phyloP scores from a whole-genome alignment of 371 early-diverging fungal genomes.

The Mortierella sp. region DNA sequence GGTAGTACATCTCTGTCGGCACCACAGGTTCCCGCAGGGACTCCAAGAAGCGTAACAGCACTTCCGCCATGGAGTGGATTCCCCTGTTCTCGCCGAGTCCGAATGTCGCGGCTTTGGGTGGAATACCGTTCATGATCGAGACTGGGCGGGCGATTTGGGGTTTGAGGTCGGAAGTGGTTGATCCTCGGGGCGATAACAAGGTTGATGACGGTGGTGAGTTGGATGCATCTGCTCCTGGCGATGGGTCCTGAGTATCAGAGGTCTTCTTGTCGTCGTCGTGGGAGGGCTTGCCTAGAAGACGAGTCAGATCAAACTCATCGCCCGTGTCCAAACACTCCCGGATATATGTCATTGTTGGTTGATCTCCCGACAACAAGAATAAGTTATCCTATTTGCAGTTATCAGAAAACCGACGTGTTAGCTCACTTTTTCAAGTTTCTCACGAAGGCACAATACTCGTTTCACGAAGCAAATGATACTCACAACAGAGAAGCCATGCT shows the following conservation, averaged over 20 bases:
- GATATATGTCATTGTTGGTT: conserved; percentile 73
- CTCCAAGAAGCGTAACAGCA: conserved; percentile 79
- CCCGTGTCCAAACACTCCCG: conserved; percentile 89
- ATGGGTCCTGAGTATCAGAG: neutral
- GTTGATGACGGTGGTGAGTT: neutral
- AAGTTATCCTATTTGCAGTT: conserved; percentile 64
- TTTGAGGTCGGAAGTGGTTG: conserved; percentile 28
- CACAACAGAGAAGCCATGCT: conserved; percentile 72
- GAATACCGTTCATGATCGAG: conserved; percentile 53
- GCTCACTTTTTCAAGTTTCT: too few relatives aligned
- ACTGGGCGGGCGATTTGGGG: conserved; percentile 53
- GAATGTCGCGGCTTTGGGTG: conserved; percentile 49
- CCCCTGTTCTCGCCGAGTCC: conserved; percentile 64
- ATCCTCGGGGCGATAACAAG: conserved; percentile 45
- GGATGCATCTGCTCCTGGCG: conserved; percentile 1
- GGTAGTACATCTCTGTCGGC: conserved; percentile 70
- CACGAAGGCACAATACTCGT: neutral
- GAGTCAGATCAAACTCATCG: conserved; percentile 73
- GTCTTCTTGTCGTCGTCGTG: conserved; percentile 4
- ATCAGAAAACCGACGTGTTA: neutral
- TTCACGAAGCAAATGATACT: neutral
- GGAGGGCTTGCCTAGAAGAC: conserved; percentile 59
- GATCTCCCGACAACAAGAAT: conserved; percentile 80
- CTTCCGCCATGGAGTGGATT: conserved; percentile 85
- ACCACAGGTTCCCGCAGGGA: conserved; percentile 85